Conservation (phyloP, 2,329 filamentous ascomycete genomes). For the Penicillium sp. region DNA sequence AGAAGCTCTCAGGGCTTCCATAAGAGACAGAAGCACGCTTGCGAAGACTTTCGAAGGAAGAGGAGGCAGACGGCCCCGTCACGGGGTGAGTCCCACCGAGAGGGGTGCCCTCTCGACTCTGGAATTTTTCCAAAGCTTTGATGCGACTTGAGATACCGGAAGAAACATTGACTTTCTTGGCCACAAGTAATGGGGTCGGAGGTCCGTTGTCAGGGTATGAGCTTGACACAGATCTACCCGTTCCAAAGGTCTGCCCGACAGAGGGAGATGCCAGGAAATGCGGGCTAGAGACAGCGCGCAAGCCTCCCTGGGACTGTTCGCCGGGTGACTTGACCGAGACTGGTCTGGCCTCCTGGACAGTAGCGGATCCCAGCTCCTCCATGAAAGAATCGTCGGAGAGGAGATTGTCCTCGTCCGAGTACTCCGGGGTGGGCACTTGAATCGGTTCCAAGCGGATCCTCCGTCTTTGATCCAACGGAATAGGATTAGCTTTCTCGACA, state of each 20-base stretch:
- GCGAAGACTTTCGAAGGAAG: constrained; percentile 51
- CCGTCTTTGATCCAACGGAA: constrained; percentile 31
- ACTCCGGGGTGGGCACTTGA: constrained; percentile 35
- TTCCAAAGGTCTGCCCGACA: constrained; percentile 29
- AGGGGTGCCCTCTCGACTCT: constrained; percentile 44
- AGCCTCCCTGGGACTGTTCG: constrained; percentile 34
- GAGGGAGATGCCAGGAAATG: constrained; percentile 25
- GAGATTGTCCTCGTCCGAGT: constrained; percentile 41
- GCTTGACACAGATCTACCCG: constrained; percentile 38
- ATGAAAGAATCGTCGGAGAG: constrained; percentile 68
- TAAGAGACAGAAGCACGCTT: constrained; percentile 40
- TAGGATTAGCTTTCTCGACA: constrained; percentile 17
- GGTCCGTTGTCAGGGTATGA: constrained; percentile 32
- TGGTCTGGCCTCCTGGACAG: constrained; percentile 75
- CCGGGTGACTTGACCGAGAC: constrained; percentile 73
- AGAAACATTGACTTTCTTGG: constrained; percentile 76
- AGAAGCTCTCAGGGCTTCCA: constrained; percentile 26
- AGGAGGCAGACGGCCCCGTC: constrained; percentile 55
- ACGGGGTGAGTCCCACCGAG: constrained; percentile 26
- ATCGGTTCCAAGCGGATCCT: constrained; percentile 51
- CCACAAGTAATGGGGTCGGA: constrained; percentile 46
- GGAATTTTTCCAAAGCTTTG: constrained; percentile 80
- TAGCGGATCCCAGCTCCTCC: constrained; percentile 78
- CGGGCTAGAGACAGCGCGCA: constrained; percentile 40
- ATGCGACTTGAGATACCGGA: constrained; percentile 92